phyloP scores from a whole-genome alignment of 192 early-diverging fungal genomes.

The Linnemannia schmuckeri region DNA sequence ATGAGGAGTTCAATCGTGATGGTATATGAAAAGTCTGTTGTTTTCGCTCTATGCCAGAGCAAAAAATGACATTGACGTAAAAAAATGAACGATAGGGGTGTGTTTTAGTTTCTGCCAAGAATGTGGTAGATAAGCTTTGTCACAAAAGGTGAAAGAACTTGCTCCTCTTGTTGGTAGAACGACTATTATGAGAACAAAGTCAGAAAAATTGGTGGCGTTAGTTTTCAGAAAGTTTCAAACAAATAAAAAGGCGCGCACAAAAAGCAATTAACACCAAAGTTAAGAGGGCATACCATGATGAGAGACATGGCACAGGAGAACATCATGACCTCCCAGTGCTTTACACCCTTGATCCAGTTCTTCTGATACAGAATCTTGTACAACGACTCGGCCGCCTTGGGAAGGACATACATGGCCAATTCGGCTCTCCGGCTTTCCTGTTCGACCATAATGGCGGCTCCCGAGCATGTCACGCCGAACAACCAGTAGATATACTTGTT shows the following conservation, averaged over 20 bases:
- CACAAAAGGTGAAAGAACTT: conserved; percentile 67
- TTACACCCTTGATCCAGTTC: conserved; percentile 68
- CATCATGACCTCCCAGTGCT: conserved; percentile 74
- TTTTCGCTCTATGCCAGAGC: background rate
- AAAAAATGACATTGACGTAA: too few species aligned
- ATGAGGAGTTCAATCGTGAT: background rate
- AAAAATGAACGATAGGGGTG: too few species aligned
- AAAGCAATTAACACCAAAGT: background rate
- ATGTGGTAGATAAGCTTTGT: conserved; percentile 54
- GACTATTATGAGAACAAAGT: conserved; percentile 45
- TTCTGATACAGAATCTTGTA: conserved; percentile 76
- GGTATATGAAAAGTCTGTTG: background rate
- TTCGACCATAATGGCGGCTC: conserved; percentile 76
- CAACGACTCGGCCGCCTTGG: conserved; percentile 76
- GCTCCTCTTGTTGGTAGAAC: conserved; percentile 72
- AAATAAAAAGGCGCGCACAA: too few species aligned
- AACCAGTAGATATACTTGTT: conserved; percentile 75
- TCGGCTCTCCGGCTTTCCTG: conserved; percentile 75
- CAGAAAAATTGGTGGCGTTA: background rate
- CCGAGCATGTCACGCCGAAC: conserved; percentile 68
- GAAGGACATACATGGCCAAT: conserved; percentile 84
- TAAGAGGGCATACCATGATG: conserved; percentile 70
- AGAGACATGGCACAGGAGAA: conserved; percentile 75
- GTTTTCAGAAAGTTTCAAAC: background rate
- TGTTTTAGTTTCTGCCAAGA: conserved; percentile 35